Evolutionary conservation across 1,284 basidiomycete species (phyloP).

Genomic region (Phellopilus nigrolimitatus): DNA sequence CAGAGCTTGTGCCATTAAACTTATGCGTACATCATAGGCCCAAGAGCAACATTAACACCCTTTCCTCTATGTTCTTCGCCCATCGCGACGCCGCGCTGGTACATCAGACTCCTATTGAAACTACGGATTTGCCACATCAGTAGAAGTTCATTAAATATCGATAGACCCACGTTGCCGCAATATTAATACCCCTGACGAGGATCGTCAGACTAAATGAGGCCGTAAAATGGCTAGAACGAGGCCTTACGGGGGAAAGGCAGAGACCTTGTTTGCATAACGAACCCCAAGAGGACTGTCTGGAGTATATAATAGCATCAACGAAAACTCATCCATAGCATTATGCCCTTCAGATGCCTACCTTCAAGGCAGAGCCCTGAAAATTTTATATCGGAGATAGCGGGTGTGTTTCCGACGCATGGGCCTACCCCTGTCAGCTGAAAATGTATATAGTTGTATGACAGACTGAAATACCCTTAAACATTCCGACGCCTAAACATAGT

Average conservation of each 20-base stretch:
- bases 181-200: slow-evolving; percentile 52
- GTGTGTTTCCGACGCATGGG: slow-evolving; percentile 66
- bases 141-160: background rate
- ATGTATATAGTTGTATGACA: background rate
- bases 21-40: slow-evolving; percentile 25
- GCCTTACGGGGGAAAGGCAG: slow-evolving; percentile 64
- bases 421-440: slow-evolving; percentile 29
- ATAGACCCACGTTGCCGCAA: slow-evolving; percentile 52
- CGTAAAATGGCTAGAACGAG: background rate
- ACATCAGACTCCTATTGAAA: slow-evolving; percentile 56
- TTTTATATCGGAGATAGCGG: slow-evolving; percentile 51
- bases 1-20: background rate
- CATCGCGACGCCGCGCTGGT: slow-evolving; percentile 40
- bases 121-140: slow-evolving; percentile 26
- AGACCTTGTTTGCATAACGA: slow-evolving; percentile 54
- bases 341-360: slow-evolving; percentile 32
- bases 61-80: slow-evolving; percentile 46
- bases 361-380: slow-evolving; percentile 70
- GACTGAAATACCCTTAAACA: slow-evolving; percentile 5
- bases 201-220: background rate
- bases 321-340: background rate
- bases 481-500: slow-evolving; percentile 7
- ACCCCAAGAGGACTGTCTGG: slow-evolving; percentile 58
- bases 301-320: background rate
- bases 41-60: slow-evolving; percentile 47